phyloP scores from a whole-genome alignment of 2,329 filamentous ascomycete genomes.

The Lecanicillium sp. region DNA sequence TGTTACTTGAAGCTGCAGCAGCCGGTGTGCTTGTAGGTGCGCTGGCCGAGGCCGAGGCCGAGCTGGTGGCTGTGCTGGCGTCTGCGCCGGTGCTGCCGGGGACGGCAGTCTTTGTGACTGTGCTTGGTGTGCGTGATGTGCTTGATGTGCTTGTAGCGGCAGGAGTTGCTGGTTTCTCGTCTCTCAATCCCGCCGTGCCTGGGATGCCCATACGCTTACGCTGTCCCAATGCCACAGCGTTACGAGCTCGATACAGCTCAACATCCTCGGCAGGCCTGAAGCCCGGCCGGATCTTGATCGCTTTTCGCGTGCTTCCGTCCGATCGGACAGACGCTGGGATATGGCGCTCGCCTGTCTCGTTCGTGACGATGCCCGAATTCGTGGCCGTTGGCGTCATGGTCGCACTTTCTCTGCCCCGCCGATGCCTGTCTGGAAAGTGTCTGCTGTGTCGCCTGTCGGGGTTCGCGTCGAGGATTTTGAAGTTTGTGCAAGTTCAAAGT shows the following conservation, averaged over 20 bases:
- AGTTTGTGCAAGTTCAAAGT: too few relatives aligned
- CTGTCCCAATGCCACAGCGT: conserved; percentile 77
- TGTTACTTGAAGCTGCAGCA: conserved; percentile 56
- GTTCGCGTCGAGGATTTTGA: too few relatives aligned
- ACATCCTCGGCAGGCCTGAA: conserved; percentile 94
- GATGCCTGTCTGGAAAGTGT: too few relatives aligned
- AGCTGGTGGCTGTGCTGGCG: neutral
- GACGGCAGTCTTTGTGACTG: too few relatives aligned
- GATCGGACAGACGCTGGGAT: conserved; percentile 83
- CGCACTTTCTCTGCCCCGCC: conserved; percentile 6
- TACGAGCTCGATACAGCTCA: conserved; percentile 91
- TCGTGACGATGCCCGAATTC: conserved; percentile 70
- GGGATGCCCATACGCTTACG: conserved; percentile 60
- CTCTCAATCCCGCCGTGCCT: conserved; percentile 58
- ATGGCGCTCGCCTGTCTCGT: conserved; percentile 70
- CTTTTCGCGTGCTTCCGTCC: conserved; percentile 86
- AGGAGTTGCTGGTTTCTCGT: conserved; percentile 32
- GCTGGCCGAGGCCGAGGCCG: conserved; percentile 3
- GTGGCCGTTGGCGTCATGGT: conserved; percentile 46
- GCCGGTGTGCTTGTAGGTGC: conserved; percentile 5
- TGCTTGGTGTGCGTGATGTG: too few relatives aligned
- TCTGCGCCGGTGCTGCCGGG: conserved; percentile 15
- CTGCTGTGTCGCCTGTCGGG: too few relatives aligned
- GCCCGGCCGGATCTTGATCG: conserved; percentile 89
- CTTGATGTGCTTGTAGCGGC: neutral